These are phyloP conservation scores for Psilocybe sp. DNA, from an alignment of 768 basidiomycete species.

Conservation along the genomic window DNA sequence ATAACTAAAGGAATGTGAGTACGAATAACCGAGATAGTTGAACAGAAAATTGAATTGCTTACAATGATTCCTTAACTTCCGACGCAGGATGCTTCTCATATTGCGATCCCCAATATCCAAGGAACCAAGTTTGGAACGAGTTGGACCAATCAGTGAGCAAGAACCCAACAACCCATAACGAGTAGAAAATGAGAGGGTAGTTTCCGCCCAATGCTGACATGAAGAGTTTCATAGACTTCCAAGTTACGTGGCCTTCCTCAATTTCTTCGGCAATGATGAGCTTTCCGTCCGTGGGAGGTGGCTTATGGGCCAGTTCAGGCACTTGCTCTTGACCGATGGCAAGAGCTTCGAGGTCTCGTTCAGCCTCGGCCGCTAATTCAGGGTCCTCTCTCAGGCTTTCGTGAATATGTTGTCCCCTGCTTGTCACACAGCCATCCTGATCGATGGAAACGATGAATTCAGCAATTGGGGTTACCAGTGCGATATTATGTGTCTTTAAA, in stretches of 20 bases:
- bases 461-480: slow-evolving; percentile 47
- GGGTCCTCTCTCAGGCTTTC: slow-evolving; percentile 30
- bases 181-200: slow-evolving; percentile 32
- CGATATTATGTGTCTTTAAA: slow-evolving; percentile 43
- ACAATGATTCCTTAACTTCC: slow-evolving; percentile 33
- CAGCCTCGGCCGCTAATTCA: slow-evolving; percentile 14
- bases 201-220: slow-evolving; percentile 33
- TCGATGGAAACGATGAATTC: slow-evolving; percentile 52
- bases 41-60: slow-evolving; percentile 21
- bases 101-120: slow-evolving; percentile 45
- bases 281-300: slow-evolving; percentile 40
- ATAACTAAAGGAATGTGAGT: slow-evolving; percentile 34
- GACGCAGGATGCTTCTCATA: slow-evolving; percentile 32
- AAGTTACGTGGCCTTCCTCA: slow-evolving; percentile 27
- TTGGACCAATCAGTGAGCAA: slow-evolving; percentile 24
- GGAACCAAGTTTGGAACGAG: slow-evolving; percentile 36
- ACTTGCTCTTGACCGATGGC: slow-evolving; percentile 24
- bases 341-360: slow-evolving; percentile 3
- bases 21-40: not conserved
- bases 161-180: slow-evolving; percentile 18
- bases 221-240: slow-evolving; percentile 31
- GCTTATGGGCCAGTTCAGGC: slow-evolving; percentile 13
- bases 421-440: slow-evolving; percentile 45
- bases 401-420: slow-evolving; percentile 40
- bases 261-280: slow-evolving; percentile 62